Evolutionary conservation across 352 stramenopile genomes (phyloP).

Genomic region (Aphanomyces cochlioides): DNA sequence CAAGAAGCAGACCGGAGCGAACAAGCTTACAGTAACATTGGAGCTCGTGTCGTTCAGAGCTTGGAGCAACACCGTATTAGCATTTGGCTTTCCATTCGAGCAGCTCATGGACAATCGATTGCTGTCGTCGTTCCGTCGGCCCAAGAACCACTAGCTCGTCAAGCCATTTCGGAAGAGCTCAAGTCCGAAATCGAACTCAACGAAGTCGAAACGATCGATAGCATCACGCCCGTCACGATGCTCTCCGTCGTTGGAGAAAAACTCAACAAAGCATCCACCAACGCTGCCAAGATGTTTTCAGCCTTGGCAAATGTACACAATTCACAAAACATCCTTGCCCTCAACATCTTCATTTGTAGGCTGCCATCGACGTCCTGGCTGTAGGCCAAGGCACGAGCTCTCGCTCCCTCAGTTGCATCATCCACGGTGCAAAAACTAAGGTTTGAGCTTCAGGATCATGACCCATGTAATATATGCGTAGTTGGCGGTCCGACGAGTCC

Average conservation of each 20-base stretch:
- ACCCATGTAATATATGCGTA: neutral
- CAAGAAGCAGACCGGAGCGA: conserved; percentile 50
- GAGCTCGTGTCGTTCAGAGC: conserved; percentile 65
- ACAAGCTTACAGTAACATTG: conserved; percentile 62
- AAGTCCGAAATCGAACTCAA: conserved; percentile 56
- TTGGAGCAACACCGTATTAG: conserved; percentile 59
- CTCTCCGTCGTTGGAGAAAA: conserved; percentile 78
- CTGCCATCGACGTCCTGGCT: conserved; percentile 64
- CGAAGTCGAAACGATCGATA: conserved; percentile 68
- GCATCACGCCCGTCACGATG: conserved; percentile 73
- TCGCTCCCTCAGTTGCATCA: conserved; percentile 73
- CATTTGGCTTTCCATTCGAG: conserved; percentile 77
- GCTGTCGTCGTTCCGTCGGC: conserved; percentile 62
- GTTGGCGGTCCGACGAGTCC: conserved; percentile 64
- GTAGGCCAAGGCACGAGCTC: conserved; percentile 75
- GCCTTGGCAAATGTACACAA: conserved; percentile 46
- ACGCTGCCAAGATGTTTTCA: conserved; percentile 76
- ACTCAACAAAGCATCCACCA: conserved; percentile 62
- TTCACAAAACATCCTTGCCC: neutral
- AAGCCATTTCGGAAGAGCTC: conserved; percentile 54
- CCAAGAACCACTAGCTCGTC: conserved; percentile 36
- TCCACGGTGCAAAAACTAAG: conserved; percentile 63
- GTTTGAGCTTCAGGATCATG: conserved; percentile 6
- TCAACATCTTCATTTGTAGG: conserved; percentile 24
- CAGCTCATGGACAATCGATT: conserved; percentile 75